Evolutionary conservation across 2,329 filamentous ascomycete species (phyloP), one percentile per base, ranked within the genome.

Genomic region (Ceratocystis alfenasii): DNA sequence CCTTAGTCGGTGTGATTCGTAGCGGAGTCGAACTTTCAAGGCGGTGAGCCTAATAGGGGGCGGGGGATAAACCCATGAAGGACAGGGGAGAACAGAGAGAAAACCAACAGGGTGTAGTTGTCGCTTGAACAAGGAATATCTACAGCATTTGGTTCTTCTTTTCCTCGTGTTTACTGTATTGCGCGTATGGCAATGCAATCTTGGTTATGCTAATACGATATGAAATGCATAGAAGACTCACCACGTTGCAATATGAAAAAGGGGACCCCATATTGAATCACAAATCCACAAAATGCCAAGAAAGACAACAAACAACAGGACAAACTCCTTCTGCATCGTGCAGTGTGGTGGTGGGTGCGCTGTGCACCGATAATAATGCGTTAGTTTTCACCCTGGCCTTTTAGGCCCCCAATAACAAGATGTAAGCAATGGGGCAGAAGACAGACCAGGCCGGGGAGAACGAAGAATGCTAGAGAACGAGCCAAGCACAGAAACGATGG

Each of bases 1-100:
- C 92, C 0, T 80, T 96, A 59, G 90, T 97, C 10, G 94, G 93
- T 1, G 89, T 96, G 4, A 84, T 99, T 53, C 81, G 94, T 68
- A 88, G 84, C 66, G 94, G 94, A 0, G 92, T 90, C 36, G 93
- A 96, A 74, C 77, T 97, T 70, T 69, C 65, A 36, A 57, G 66
- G 30, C 45, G 50, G 33, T 66, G 41, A 59, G 33, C 22, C 48
- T 22, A 50, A 20, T 20, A 50, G 48, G 48, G 48, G n/a, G 20
- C n/a, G n/a, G 48, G 20, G 1, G 20, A 22, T 25, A 8, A 8
- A 0, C 15, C 36, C 36, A 15, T 41, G n/a, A 10, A 30, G 33
- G 36, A n/a, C 33, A 28, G n/a, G 30, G 33, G 30, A 22, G 5
- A 30, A 22, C 5, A 17, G 12, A 25, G 28, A 22, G 57, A 60